Percentiles rank a stretch among this genome's conserved stretches.
Conservation (phyloP, 2,329 filamentous ascomycete species). For the Botrytis paeoniae region DNA sequence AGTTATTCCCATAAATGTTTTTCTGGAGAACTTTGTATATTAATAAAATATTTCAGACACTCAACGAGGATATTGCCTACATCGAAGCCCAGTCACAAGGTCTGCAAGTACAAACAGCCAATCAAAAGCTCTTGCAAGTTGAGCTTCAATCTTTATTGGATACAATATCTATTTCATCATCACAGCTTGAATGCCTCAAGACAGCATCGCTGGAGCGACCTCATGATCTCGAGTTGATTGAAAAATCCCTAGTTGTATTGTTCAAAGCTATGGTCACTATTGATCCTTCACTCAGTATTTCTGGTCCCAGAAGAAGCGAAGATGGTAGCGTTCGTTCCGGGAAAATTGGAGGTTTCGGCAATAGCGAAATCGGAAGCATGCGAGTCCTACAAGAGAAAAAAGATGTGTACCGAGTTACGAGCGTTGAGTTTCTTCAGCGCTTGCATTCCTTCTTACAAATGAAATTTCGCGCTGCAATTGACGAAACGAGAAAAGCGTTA, state of each 20-base stretch:
- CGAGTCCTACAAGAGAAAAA: slow-evolving; percentile 92
- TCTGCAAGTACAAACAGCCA: slow-evolving; percentile 93
- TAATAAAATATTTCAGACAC: slow-evolving; percentile 55
- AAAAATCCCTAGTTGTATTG: slow-evolving; percentile 71
- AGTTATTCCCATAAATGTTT: slow-evolving; percentile 54
- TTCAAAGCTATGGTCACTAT: slow-evolving; percentile 95
- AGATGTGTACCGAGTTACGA: slow-evolving; percentile 79
- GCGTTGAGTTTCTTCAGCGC: slow-evolving; percentile 70
- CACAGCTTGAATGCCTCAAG: slow-evolving; percentile 71
- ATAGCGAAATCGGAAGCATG: slow-evolving; percentile 70
- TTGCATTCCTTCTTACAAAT: slow-evolving; percentile 78
- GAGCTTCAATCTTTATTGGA: slow-evolving; percentile 87
- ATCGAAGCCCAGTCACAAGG: slow-evolving; percentile 97
- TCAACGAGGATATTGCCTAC: slow-evolving; percentile 93
- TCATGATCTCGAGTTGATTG: slow-evolving; percentile 72
- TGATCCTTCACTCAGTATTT: slow-evolving; percentile 69
- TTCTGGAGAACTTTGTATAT: slow-evolving; percentile 21
- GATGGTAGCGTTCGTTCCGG: slow-evolving; percentile 35
- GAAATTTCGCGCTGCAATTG: slow-evolving; percentile 73
- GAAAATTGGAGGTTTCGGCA: slow-evolving; percentile 45
- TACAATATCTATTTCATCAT: slow-evolving; percentile 80
- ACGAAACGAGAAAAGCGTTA: slow-evolving; percentile 64
- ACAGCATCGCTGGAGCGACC: slow-evolving; percentile 69
- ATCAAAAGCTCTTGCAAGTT: slow-evolving; percentile 85
- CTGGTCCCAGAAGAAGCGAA: slow-evolving; percentile 42